A percentile compares a stretch with the other conserved stretches of the same genome.
Evolutionary conservation across 225 moss, liverwort and hornwort genomes (phyloP).

Genomic region (Ulota crispa): DNA sequence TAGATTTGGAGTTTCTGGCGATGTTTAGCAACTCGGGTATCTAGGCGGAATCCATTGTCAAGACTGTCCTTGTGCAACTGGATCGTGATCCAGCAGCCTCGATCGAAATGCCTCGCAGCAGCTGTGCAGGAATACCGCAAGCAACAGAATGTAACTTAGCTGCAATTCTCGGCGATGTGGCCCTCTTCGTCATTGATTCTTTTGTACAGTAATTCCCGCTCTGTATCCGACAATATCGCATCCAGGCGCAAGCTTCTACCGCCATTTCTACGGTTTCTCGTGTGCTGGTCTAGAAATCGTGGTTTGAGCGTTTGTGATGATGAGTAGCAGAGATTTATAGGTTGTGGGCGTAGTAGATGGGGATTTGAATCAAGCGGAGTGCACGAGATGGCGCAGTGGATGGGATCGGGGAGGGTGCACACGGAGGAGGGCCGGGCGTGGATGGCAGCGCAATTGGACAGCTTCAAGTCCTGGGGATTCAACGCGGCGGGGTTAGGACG

Average conservation of each 20-base stretch:
- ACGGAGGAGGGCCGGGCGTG: conserved; percentile 28
- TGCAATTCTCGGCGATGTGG: background rate
- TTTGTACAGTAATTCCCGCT: background rate
- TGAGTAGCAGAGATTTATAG: background rate
- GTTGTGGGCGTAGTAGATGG: background rate
- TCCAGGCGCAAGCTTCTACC: background rate
- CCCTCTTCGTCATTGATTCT: background rate
- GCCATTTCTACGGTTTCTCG: background rate
- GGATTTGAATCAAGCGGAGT: conserved; percentile 3
- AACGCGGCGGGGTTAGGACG: conserved; percentile 40
- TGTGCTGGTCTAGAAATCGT: too few relatives aligned
- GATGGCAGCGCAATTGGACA: conserved; percentile 31
- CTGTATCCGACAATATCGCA: conserved; percentile 2
- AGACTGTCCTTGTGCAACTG: too few relatives aligned
- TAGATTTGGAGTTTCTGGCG: too few relatives aligned
- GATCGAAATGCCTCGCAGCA: too few relatives aligned
- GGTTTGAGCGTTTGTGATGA: background rate
- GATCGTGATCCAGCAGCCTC: too few relatives aligned
- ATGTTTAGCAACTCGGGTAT: too few relatives aligned
- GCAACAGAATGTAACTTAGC: background rate
- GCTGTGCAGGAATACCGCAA: too few relatives aligned
- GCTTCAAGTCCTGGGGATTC: conserved; percentile 27
- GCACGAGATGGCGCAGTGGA: conserved; percentile 12
- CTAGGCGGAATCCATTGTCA: too few relatives aligned
- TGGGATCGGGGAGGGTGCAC: background rate